phyloP scores from a whole-genome alignment of 768 basidiomycete genomes.

The Tulasnella sp. region DNA sequence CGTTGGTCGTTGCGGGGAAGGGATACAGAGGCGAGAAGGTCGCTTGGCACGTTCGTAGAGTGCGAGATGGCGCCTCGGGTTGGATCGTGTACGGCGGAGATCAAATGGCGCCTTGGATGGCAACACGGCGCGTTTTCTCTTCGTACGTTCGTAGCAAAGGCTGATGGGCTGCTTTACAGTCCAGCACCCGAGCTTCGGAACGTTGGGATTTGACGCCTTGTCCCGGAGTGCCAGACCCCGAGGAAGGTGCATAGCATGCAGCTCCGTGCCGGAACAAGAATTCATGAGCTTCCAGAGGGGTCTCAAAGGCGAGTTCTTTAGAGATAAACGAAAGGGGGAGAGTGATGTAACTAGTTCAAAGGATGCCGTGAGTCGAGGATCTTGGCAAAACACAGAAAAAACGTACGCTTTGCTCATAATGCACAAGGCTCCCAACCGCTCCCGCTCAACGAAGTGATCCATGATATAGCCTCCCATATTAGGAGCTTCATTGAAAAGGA shows the following conservation, averaged over 20 bases:
- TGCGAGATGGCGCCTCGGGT: not conserved
- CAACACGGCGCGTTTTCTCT: conserved; percentile 73
- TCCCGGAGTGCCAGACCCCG: conserved; percentile 24
- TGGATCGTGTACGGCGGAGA: not conserved
- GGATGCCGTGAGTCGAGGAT: not conserved
- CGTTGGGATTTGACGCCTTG: conserved; percentile 41
- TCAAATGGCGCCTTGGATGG: conserved; percentile 87
- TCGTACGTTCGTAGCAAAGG: conserved; percentile 55
- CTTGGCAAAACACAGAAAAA: not conserved
- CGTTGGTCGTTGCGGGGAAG: too few relatives aligned
- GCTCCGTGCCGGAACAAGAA: conserved; percentile 64
- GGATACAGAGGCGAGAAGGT: conserved; percentile 16
- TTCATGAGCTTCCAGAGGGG: conserved; percentile 42
- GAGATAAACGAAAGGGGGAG: conserved; percentile 66
- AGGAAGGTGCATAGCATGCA: conserved; percentile 48
- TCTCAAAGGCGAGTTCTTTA: conserved; percentile 75
- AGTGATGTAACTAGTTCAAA: conserved; percentile 58
- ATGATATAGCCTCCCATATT: conserved; percentile 99
- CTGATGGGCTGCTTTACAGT: conserved; percentile 51
- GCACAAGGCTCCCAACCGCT: conserved; percentile 73
- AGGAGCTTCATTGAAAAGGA: conserved; percentile 67
- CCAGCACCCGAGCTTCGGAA: conserved; percentile 57
- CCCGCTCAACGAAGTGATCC: conserved; percentile 94
- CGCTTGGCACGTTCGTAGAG: too few relatives aligned
- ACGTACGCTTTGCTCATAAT: conserved; percentile 90